These are phyloP conservation scores for Flaveria brownii DNA, from an alignment of 129 eudicot species.

Conservation along the genomic window DNA sequence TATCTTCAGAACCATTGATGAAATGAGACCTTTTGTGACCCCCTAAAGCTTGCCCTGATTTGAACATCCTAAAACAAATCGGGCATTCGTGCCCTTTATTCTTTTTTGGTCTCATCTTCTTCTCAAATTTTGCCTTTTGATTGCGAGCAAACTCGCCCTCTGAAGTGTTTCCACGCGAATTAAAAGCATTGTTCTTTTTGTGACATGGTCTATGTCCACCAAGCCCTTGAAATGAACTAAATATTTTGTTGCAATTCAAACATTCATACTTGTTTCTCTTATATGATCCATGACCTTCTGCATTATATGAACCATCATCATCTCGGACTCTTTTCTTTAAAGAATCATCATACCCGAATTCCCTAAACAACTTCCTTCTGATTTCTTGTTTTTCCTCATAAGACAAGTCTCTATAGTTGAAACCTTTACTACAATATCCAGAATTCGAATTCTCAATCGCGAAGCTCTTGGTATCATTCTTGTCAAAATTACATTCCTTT, in stretches of 20 bases:
- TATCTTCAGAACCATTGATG: slow-evolving; percentile 50
- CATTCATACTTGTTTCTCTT: slow-evolving; percentile 77
- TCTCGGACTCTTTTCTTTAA: slow-evolving; percentile 39
- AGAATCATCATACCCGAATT: slow-evolving; percentile 34
- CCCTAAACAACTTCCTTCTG: slow-evolving; percentile 35
- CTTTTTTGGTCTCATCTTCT: slow-evolving; percentile 54
- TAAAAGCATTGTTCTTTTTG: slow-evolving; percentile 44
- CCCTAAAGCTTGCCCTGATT: slow-evolving; percentile 96
- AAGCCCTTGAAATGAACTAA: slow-evolving; percentile 82
- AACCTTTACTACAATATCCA: slow-evolving; percentile 10
- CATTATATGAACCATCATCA: slow-evolving; percentile 33
- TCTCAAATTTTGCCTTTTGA: slow-evolving; percentile 45
- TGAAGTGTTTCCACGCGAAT: slow-evolving; percentile 38
- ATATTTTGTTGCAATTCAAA: slow-evolving; percentile 65
- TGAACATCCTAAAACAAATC: slow-evolving; percentile 67
- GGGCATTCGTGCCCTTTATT: slow-evolving; percentile 78
- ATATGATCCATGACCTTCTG: not conserved
- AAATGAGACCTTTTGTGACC: slow-evolving; percentile 98
- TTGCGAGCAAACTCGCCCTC: slow-evolving; percentile 33
- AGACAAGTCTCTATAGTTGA: slow-evolving; percentile 25
- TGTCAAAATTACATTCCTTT: slow-evolving; percentile 38
- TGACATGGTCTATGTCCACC: slow-evolving; percentile 94
- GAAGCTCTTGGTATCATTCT: slow-evolving; percentile 43
- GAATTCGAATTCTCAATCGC: slow-evolving; percentile 67
- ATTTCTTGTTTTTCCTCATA: slow-evolving; percentile 39